These are phyloP conservation scores for Coniochaeta ligniaria DNA, from an alignment of 2,329 filamentous ascomycete species.

Conservation along the genomic window DNA sequence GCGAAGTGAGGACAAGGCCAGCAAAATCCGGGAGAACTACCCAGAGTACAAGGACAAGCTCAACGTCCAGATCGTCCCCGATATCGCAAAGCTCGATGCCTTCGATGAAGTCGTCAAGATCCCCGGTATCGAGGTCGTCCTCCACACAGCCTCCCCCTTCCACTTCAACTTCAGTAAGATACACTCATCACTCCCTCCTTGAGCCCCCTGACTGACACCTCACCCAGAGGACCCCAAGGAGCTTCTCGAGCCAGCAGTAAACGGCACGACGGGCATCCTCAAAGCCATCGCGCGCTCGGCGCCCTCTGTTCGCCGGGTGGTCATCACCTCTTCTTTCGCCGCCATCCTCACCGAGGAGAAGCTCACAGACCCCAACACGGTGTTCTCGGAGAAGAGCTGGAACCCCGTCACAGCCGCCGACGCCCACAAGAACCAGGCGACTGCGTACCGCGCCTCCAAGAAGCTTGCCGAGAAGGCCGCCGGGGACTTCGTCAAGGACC, in stretches of 20 bases:
- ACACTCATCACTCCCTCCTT: background rate
- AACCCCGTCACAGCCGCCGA: conserved; percentile 44
- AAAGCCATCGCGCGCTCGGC: conserved; percentile 56
- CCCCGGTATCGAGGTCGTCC: conserved; percentile 44
- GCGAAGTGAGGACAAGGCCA: conserved; percentile 45
- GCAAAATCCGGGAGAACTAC: conserved; percentile 42
- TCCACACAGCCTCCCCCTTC: conserved; percentile 56
- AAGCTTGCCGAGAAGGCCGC: conserved; percentile 44
- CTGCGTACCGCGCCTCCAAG: conserved; percentile 49
- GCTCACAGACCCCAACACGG: conserved; percentile 27
- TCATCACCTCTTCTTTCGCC: conserved; percentile 52
- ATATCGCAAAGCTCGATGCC: conserved; percentile 66
- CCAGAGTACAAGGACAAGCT: conserved; percentile 34
- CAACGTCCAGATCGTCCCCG: conserved; percentile 57
- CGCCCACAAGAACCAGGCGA: conserved; percentile 27
- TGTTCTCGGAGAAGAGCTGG: conserved; percentile 43
- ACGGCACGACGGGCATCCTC: conserved; percentile 62
- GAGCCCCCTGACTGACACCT: background rate
- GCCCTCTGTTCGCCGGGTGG: conserved; percentile 61
- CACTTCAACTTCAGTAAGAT: conserved; percentile 39
- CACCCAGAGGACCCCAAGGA: conserved; percentile 38
- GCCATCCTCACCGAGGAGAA: conserved; percentile 35
- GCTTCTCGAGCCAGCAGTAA: conserved; percentile 49
- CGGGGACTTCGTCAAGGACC: conserved; percentile 40
- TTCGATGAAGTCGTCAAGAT: conserved; percentile 58